phyloP scores from a whole-genome alignment of 176 grass and related monocot genomes.

The Avena sativa region DNA sequence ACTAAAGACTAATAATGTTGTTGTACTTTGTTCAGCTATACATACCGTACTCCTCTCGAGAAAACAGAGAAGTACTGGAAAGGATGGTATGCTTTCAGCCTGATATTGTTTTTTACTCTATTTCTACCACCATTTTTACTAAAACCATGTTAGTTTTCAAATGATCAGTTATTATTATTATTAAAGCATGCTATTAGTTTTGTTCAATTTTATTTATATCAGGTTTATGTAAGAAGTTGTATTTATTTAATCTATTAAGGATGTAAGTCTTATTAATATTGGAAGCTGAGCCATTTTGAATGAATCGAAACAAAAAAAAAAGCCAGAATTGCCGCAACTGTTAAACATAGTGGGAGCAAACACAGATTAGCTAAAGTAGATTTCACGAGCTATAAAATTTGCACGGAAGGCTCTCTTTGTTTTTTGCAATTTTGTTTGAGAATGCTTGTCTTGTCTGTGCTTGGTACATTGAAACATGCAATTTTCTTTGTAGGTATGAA shows the following conservation, averaged over 20 bases:
- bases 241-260: slow-evolving; percentile 26
- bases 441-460: slow-evolving; percentile 4
- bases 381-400: not conserved
- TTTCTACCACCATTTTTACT: slow-evolving; percentile 3
- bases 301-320: not conserved
- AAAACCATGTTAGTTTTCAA: not conserved
- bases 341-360: slow-evolving; percentile 14
- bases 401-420: not conserved
- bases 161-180: not conserved
- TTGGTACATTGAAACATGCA: slow-evolving; percentile 25
- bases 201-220: slow-evolving; percentile 24
- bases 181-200: slow-evolving; percentile 25
- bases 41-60: slow-evolving; percentile 82
- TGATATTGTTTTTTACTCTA: slow-evolving; percentile 7
- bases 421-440: not conserved
- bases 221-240: not conserved
- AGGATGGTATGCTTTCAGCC: slow-evolving; percentile 74
- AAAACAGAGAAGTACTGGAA: slow-evolving; percentile 94
- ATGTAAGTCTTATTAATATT: slow-evolving; percentile 1
- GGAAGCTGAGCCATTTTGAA: slow-evolving; percentile 9
- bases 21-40: slow-evolving; percentile 67
- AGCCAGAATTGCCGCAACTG: not conserved
- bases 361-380: not conserved
- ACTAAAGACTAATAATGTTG: slow-evolving; percentile 20
- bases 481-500: slow-evolving; percentile 82